Conservation (phyloP, 2,329 filamentous ascomycete species). For the Aspergillus uvarum region DNA sequence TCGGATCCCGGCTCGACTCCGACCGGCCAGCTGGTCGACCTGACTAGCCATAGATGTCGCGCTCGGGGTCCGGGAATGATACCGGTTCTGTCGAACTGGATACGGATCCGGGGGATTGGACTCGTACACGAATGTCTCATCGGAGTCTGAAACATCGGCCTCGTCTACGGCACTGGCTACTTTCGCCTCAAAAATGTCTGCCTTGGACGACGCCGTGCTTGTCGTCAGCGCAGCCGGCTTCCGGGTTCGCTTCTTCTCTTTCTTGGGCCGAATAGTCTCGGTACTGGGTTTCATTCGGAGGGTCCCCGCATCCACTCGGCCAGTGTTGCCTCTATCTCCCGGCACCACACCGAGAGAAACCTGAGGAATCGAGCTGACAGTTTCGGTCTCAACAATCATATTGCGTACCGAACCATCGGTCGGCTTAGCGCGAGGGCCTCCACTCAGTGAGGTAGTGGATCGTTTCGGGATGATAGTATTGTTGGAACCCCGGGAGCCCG, state of each 20-base stretch:
- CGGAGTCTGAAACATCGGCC: constrained; percentile 92
- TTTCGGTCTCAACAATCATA: constrained; percentile 98
- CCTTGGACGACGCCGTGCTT: constrained; percentile 78
- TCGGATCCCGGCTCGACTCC: constrained; percentile 66
- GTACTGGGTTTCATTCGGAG: constrained; percentile 83
- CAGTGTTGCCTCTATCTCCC: constrained; percentile 56
- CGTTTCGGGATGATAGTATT: constrained; percentile 60
- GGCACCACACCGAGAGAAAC: constrained; percentile 66
- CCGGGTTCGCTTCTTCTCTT: constrained; percentile 81
- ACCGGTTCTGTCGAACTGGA: constrained; percentile 63
- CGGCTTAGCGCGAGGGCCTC: constrained; percentile 60
- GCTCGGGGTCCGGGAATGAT: constrained; percentile 92
- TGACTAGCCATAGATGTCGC: constrained; percentile 70
- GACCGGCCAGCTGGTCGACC: constrained; percentile 46
- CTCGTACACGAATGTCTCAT: constrained; percentile 98
- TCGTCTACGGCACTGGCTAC: constrained; percentile 95
- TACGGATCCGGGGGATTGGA: constrained; percentile 75
- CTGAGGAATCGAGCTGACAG: constrained; percentile 86
- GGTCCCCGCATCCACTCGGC: constrained; percentile 66
- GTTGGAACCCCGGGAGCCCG: constrained; percentile 48
- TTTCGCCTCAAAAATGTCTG: constrained; percentile 96
- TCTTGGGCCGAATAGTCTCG: constrained; percentile 94
- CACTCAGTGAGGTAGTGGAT: constrained; percentile 65
- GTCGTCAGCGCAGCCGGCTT: constrained; percentile 62
- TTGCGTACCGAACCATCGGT: constrained; percentile 75